These are phyloP conservation scores for Euphrasia arctica DNA, from an alignment of 305 asterid species.

Conservation along the genomic window DNA sequence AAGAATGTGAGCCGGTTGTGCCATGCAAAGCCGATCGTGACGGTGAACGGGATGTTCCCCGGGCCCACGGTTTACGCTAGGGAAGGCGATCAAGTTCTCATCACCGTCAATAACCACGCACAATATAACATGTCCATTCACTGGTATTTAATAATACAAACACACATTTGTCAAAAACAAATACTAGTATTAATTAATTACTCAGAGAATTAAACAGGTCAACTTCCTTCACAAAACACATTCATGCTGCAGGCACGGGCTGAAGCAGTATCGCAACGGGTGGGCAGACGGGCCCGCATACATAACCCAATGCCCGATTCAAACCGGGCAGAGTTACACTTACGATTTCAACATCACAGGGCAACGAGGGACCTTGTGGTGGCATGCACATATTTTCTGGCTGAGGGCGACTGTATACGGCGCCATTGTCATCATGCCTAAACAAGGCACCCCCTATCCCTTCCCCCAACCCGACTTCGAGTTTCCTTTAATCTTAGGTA, in stretches of 20 bases:
- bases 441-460: conserved; percentile 54
- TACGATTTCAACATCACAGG: conserved; percentile 48
- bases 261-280: conserved; percentile 53
- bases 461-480: conserved; percentile 53
- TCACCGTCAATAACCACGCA: conserved; percentile 47
- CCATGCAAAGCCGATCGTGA: conserved; percentile 50
- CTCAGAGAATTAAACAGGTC: no score
- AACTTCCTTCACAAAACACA: no score
- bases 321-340: conserved; percentile 44
- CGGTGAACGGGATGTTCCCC: conserved; percentile 54
- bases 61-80: conserved; percentile 53
- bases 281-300: conserved; percentile 71
- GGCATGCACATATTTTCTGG: conserved; percentile 68
- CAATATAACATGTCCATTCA: conserved; percentile 42
- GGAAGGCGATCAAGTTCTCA: conserved; percentile 51
- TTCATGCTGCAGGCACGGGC: conserved; percentile 44
- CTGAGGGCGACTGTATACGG: conserved; percentile 61
- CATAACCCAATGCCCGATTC: conserved; percentile 56
- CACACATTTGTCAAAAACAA: no score
- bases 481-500: conserved; percentile 44
- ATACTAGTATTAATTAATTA: no score
- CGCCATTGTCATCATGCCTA: conserved; percentile 50
- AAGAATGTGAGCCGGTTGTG: conserved; percentile 52
- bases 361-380: conserved; percentile 70
- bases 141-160: conserved; percentile 31